Base-by-base conservation (phyloP, 2,329 filamentous ascomycete genomes). In the Fusarium sp. region DNA sequence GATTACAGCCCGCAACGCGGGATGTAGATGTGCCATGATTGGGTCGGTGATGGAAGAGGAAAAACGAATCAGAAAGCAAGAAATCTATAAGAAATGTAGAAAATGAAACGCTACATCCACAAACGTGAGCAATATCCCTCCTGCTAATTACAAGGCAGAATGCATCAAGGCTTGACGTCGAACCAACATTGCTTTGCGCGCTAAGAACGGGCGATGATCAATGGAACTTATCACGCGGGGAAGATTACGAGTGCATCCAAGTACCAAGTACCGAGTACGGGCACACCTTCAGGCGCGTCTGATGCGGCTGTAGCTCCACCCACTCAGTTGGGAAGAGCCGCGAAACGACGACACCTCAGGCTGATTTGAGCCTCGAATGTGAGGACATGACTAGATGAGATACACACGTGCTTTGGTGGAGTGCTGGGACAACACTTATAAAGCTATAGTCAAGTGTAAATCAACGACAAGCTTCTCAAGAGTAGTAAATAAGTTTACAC, bases 1-100 rank as follows among this genome's bases (percentile, higher is more conserved):
- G 71, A 87, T 84, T 54, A 62, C 67, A 23, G 71, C 57, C 23
- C 62, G 65, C 46, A 74, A 23, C 8, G 59, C 67, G 40, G 72
- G 72, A 56, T 74, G 71, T 35, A 74, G 49, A 44, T 70, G 54
- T 35, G 65, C 40, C 72, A 74, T 74, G 56, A 25, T 48, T 45
- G 33, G 20, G 13, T 39, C 20, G 37, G 23, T 39, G 37, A 27
- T 40, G 22, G 6, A 9, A 30, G 22, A 22, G 14, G 15, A 25
- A 56, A 33, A 27, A 40, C 17, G 43, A 60, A 60, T 27, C 47
- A 54, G 17, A 22, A 37, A 7, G n/a, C 20, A 50, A 44, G 27
- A 20, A 15, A 46, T 40, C 25, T 56, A 56, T 40, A 8, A 55
- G 19, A 30, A 23, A 51, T 25, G 33, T 13, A 9, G 17, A 56